Evolutionary conservation across 805 yeast species (phyloP), one percentile per base, ranked within the genome.

Genomic region (Candida germanica): DNA sequence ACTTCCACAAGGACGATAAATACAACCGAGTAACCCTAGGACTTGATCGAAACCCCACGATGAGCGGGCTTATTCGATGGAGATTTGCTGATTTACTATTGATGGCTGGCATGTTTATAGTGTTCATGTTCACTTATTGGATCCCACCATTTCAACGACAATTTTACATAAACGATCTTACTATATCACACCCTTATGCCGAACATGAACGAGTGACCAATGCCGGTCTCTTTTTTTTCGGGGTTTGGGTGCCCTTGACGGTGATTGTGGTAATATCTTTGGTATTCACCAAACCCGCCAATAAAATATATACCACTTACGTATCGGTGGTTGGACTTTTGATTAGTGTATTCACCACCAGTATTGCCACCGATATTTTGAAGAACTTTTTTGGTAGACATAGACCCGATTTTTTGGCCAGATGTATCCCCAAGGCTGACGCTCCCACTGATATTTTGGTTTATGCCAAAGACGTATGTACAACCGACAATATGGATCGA

Each of bases 381-480:
- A 91, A 91, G 63, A 79, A 83, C 53, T 79, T 85, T 78, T 77
- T 91, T 37, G 97, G 96, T 4, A 75, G 96, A 53, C 86, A 83
- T 43, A 71, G 98, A 41, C 98, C 98, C 0, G 98, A 91, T 59
- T 86, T 89, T 54, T 60, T 91, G 35, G 86, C 88, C 5, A 73
- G 98, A 48, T 91, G 98, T 58, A 54, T 71, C 14, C 96, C 96
- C 3, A 64, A 61, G 21, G 58, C 60, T 1, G 80, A 65, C 33
- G 71, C 89, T 0, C 81, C 88, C 5, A 45, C 19, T 13, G 66
- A 77, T 48, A 63, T 69, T 1, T 47, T 80, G 48, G 82, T 79
- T 16, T 68, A 51, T 35, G 86, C 88, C 1, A 66, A 64, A 25
- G 87, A 82, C 38, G 82, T 77, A 1, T 82, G 87, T 46, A 82